A percentile compares a stretch with the other conserved stretches of the same genome.
Evolutionary conservation across 2,329 filamentous ascomycete genomes (phyloP).

Genomic region (Leptographium galeiforme): DNA sequence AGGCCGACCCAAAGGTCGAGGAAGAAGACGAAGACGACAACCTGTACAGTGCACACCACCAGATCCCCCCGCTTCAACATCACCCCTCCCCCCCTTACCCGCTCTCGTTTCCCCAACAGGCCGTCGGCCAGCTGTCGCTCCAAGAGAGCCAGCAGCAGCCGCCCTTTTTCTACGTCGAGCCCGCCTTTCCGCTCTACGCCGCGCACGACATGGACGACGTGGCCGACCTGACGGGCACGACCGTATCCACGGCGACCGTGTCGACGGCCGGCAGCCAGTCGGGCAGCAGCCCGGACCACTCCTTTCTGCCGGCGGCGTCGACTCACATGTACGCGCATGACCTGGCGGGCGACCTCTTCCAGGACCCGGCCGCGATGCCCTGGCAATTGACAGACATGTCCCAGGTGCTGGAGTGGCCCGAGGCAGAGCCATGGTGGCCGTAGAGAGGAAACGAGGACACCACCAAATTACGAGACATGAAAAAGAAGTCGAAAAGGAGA

Average conservation of each 20-base stretch:
- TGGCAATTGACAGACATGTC: constrained; percentile 7
- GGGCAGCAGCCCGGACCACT: constrained; percentile 7
- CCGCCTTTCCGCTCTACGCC: neutral
- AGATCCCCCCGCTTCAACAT: neutral
- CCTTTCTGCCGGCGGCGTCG: constrained; percentile 2
- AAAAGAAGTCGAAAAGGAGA: neutral
- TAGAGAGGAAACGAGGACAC: too few species aligned
- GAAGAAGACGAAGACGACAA: neutral
- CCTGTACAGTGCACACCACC: too few species aligned
- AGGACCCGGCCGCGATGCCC: constrained; percentile 5
- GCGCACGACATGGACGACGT: neutral
- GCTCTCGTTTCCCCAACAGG: neutral
- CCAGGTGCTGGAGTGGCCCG: constrained; percentile 7
- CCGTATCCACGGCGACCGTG: neutral
- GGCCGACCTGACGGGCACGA: neutral
- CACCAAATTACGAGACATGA: too few species aligned
- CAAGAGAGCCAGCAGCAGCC: neutral
- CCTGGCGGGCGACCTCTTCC: neutral
- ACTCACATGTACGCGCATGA: neutral
- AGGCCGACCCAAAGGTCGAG: neutral
- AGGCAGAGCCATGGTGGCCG: constrained; percentile 8
- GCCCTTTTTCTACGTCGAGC: neutral
- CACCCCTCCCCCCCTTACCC: neutral
- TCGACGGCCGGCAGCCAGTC: constrained; percentile 7
- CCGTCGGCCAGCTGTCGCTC: neutral